Evolutionary conservation across 2,329 filamentous ascomycete species (phyloP), one percentile per base, ranked within the genome.

Genomic region (Cucurbitaria berberidis): DNA sequence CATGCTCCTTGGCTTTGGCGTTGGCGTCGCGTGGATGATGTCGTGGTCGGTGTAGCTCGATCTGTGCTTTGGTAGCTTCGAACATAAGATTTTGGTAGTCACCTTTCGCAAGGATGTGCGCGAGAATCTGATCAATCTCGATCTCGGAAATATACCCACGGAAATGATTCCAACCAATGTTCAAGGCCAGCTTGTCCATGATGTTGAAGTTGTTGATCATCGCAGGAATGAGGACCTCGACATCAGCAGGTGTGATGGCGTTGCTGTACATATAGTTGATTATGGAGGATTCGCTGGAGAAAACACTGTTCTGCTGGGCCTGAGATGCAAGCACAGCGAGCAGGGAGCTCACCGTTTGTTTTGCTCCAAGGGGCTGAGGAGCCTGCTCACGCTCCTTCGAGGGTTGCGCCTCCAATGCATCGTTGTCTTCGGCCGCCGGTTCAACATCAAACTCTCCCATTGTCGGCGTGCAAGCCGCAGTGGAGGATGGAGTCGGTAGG

Each of bases 121-220:
- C 30, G 30, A 34, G 30, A 2, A 34, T 34, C 11, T n/a, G 30
- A 5, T 34, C 30, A n/a, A 4, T 34, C 15, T 34, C 24, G 19
- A 10, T 5, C 18, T 45, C 15, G 13, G 29, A 13, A n/a, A 59
- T 51, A 10, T 9, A 13, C 2, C 56, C 39, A 27, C 29, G 24
- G 21, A 32, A 29, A 18, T 32, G 27, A 18, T 41, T 42, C 22
- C 45, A 50, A 1, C 46, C 40, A 6, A 51, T 57, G 22, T 59
- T 59, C 3, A 32, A 15, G 18, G 47, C 36, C 6, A 59, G 16
- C 40, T 48, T 44, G 16, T 41, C n/a, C 26, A 51, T 51, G 15
- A 56, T 13, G 5, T 2, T 16, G 4, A 2, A 11, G 7, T 52
- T 50, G 8, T 15, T 11, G 43, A 40, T 26, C 7, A 56, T 18